Base-by-base conservation (phyloP, 306 rosid species). In the Malus orientalis region DNA sequence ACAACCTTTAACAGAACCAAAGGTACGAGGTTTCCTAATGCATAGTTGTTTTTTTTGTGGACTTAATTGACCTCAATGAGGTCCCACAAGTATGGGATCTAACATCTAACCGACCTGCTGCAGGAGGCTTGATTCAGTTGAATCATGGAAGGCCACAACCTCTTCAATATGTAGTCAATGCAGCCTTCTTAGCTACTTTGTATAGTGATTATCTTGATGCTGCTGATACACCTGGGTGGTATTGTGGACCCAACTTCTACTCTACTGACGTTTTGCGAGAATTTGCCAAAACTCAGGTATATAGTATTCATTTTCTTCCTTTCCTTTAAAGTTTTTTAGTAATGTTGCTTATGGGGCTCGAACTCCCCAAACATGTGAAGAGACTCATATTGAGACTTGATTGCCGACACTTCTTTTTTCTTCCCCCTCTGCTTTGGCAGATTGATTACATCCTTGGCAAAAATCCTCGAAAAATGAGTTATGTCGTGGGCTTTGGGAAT, bases 201-300 rank as follows among this genome's bases (percentile, higher is more conserved):
- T 94, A 83, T 78, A 91, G 97, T 81, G 98, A 94, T 81, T 94
- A 94, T 82, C 96, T 94, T 63, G 98, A 94, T 22, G 98, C 98
- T 55, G 96, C 98, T 33, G 97, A 94, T 84, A 94, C 97, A 19
- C 98, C 98, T 74, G 98, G 98, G 53, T 94, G 98, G 98, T 90
- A 94, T 77, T 94, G 98, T 85, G 98, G 98, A 81, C 97, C 98
- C 75, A 88, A 90, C 81, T 94, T 94, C 88, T 94, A 82, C 81
- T 90, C 97, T 75, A 91, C 91, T 4, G 91, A 89, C 13, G 87
- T 87, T 32, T 87, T 94, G 81, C 98, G 98, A 12, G 85, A 91
- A 22, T 94, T 94, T 77, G 96, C 98, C 18, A 86, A 81, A 81
- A 90, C 93, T 23, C 98, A 94, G 93, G 98, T 90, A 49, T 61